Base-by-base conservation (phyloP, 2,329 filamentous ascomycete genomes). In the Ophiostoma tasmaniense region DNA sequence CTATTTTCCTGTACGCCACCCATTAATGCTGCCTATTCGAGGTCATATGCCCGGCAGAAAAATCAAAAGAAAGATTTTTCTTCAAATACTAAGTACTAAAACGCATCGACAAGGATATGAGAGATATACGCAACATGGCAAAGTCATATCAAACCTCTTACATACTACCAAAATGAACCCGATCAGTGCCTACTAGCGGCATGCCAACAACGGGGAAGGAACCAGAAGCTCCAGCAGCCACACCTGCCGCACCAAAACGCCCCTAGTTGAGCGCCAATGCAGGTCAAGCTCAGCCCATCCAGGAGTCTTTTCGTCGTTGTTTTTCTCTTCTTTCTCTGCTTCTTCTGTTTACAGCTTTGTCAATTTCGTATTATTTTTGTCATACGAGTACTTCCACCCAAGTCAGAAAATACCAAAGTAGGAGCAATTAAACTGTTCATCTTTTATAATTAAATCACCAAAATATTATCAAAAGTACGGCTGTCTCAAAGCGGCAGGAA, bases 171-270 rank as follows among this genome's bases (percentile, higher is more conserved):
- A n/a, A 52, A 28, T 55, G 25, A 55, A 25, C 50, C 42, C 42
- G 22, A 25, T 55, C 8, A 55, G 25, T 14, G 50, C n/a, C 22
- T 25, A 22, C 22, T 55, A 55, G 50, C 8, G 50, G n/a, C 50
- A 25, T n/a, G n/a, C 50, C 50, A 50, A 61, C 64, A 64, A 55
- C 55, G 55, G 65, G 55, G 17, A 64, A 67, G 22, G 22, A 39
- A n/a, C 55, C 42, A 61, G 22, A 33, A 64, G 5, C 25, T 65
- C 68, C 64, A 69, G 17, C 50, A 55, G 17, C 17, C 50, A 55
- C 50, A 39, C 50, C 65, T 67, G 68, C 68, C 64, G 68, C 64
- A 52, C 64, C 68, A 33, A 67, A 67, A 62, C 30, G 52, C 30
- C 59, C 35, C 59, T 64, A 64, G 65, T 64, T 37, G 14, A 66